These are phyloP conservation scores for Sistotremastrum niveocremeum DNA, from an alignment of 768 basidiomycete genomes.

Conservation along the genomic window DNA sequence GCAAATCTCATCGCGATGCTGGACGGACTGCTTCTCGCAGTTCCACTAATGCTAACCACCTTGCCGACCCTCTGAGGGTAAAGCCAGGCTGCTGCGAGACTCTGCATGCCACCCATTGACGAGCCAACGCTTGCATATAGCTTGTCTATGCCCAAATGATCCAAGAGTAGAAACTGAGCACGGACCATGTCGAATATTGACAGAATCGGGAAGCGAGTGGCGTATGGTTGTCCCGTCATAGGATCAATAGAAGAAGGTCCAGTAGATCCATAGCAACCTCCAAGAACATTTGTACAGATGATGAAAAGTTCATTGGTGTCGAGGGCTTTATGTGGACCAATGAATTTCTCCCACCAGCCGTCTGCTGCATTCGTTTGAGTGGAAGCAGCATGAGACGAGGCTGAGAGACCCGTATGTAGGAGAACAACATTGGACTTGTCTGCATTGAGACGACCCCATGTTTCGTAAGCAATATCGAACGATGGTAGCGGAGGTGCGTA, in stretches of 20 bases:
- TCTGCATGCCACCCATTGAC: constrained; percentile 98
- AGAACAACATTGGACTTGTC: constrained; percentile 79
- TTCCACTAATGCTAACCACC: constrained; percentile 89
- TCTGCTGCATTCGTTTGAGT: constrained; percentile 61
- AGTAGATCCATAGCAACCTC: constrained; percentile 95
- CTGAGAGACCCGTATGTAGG: constrained; percentile 90
- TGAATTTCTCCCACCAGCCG: constrained; percentile 99
- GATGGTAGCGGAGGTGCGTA: constrained; percentile 44
- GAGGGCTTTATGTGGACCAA: constrained; percentile 86
- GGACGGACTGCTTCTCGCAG: constrained; percentile 81
- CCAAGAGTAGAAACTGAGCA: constrained; percentile 79
- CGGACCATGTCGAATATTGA: constrained; percentile 96
- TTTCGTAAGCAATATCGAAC: constrained; percentile 91
- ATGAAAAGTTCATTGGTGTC: constrained; percentile 90
- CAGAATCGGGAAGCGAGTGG: constrained; percentile 81
- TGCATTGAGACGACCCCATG: constrained; percentile 85
- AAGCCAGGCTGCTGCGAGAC: constrained; percentile 88
- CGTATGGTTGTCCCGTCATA: constrained; percentile 56
- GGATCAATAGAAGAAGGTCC: constrained; percentile 82
- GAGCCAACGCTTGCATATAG: constrained; percentile 90
- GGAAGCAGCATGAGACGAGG: constrained; percentile 87
- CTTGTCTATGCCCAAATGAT: constrained; percentile 68
- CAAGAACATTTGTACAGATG: constrained; percentile 92
- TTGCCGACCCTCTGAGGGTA: constrained; percentile 81
- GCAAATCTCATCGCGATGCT: constrained; percentile 94